Conservation (phyloP, 495 filamentous ascomycete genomes). For the Penicillium goetzii region DNA sequence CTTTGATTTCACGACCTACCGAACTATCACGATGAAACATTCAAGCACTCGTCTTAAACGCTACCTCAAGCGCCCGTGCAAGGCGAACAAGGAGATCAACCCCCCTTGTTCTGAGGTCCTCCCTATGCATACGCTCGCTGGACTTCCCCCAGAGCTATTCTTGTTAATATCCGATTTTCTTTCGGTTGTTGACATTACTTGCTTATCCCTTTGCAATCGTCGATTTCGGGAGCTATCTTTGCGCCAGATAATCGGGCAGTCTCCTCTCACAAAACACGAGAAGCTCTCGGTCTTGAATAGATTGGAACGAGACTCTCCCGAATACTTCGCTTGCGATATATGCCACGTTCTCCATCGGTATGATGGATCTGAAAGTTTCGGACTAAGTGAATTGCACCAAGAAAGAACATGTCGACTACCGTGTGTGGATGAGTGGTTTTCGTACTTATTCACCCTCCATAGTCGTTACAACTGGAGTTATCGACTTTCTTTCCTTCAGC, state of each 20-base stretch:
- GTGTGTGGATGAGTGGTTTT: constrained; percentile 9
- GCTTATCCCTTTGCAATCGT: constrained; percentile 20
- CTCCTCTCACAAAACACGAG: not conserved
- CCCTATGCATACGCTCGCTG: constrained; percentile 9
- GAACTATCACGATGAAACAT: not conserved
- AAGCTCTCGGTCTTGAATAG: constrained; percentile 17
- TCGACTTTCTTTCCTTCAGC: constrained; percentile 14
- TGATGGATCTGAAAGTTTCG: constrained; percentile 23
- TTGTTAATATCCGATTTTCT: constrained; percentile 13
- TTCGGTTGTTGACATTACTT: constrained; percentile 22
- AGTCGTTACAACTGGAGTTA: not conserved
- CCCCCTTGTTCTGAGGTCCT: constrained; percentile 4
- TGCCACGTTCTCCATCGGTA: constrained; percentile 23
- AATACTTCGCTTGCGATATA: constrained; percentile 24
- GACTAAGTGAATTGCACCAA: constrained; percentile 6
- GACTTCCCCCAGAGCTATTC: constrained; percentile 12
- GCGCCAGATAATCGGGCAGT: not conserved
- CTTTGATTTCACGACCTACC: not conserved
- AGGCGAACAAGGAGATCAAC: constrained; percentile 4
- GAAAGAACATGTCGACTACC: constrained; percentile 13
- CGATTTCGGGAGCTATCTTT: constrained; percentile 9
- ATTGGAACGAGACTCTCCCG: constrained; percentile 20
- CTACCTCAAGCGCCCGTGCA: not conserved
- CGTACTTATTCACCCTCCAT: not conserved
- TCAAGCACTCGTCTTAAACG: constrained; percentile 2